Conservation (phyloP, 2,329 filamentous ascomycete species). For the Nemania bipapillata region DNA sequence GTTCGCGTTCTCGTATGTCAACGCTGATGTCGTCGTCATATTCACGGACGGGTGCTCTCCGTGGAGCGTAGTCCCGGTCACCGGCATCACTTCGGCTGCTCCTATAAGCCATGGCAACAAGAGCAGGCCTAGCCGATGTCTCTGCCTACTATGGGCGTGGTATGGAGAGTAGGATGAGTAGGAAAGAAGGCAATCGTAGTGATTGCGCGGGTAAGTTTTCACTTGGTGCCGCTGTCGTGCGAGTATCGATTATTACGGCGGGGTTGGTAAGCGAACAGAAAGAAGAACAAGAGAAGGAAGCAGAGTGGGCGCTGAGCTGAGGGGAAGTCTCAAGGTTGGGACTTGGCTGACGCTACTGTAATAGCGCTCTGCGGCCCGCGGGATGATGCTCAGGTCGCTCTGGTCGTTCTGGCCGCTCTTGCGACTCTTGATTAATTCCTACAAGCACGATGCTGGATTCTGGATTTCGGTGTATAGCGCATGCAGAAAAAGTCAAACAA, state of each 20-base stretch:
- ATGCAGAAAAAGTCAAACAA: not conserved
- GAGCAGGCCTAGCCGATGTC: conserved; percentile 18
- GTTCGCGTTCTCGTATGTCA: conserved; percentile 59
- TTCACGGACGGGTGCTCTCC: conserved; percentile 51
- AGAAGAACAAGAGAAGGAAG: not conserved
- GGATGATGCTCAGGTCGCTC: conserved; percentile 9
- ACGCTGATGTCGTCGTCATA: conserved; percentile 52
- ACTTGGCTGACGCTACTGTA: conserved; percentile 32
- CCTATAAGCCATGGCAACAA: conserved; percentile 44
- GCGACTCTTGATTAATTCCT: not conserved
- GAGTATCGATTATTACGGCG: conserved; percentile 22
- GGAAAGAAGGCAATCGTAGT: not conserved
- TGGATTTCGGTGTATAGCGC: not conserved
- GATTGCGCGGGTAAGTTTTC: conserved; percentile 5
- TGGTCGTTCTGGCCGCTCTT: conserved; percentile 6
- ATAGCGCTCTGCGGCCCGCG: conserved; percentile 22
- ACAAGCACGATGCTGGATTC: not conserved
- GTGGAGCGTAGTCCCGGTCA: conserved; percentile 58
- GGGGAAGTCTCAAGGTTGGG: conserved; percentile 31
- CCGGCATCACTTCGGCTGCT: conserved; percentile 56
- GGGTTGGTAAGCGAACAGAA: conserved; percentile 14
- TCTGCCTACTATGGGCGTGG: not conserved
- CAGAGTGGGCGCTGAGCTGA: conserved; percentile 27
- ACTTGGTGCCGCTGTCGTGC: conserved; percentile 18
- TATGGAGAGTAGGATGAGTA: not conserved